These are phyloP conservation scores for Russula olivacea DNA, from an alignment of 768 basidiomycete species.

Conservation along the genomic window DNA sequence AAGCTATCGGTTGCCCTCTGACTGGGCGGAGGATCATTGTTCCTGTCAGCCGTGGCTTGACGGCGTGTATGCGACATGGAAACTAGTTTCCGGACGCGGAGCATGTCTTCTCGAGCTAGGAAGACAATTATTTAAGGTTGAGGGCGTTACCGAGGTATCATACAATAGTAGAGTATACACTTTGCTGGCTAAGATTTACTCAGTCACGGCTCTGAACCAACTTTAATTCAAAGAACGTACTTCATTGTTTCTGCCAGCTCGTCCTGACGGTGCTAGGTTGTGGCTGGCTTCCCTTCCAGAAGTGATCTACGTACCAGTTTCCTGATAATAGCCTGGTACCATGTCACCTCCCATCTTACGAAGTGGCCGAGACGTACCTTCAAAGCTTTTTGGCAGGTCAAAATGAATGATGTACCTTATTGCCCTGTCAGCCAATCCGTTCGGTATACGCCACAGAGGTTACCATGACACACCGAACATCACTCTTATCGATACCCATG, in stretches of 20 bases:
- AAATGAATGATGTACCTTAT: constrained; percentile 71
- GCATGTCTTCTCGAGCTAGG: constrained; percentile 70
- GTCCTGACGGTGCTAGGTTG: constrained; percentile 40
- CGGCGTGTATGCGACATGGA: constrained; percentile 43
- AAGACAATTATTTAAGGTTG: not conserved
- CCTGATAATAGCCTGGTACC: constrained; percentile 77
- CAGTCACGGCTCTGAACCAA: not conserved
- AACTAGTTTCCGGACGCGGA: constrained; percentile 50
- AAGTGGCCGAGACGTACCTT: constrained; percentile 43
- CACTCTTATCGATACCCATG: constrained; percentile 79
- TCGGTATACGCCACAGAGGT: not conserved
- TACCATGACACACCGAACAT: constrained; percentile 48
- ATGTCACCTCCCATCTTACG: not conserved
- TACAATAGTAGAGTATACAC: constrained; percentile 80
- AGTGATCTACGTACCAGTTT: constrained; percentile 52
- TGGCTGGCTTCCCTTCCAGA: not conserved
- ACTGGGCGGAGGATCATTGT: constrained; percentile 53
- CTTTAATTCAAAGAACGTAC: constrained; percentile 37
- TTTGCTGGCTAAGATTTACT: constrained; percentile 53
- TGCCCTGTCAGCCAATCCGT: not conserved
- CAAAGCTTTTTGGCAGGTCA: constrained; percentile 77
- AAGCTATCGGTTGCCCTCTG: constrained; percentile 64
- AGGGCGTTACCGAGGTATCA: constrained; percentile 25
- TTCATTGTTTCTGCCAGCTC: constrained; percentile 72
- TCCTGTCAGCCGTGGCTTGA: constrained; percentile 36